phyloP scores from a whole-genome alignment of 2,329 filamentous ascomycete genomes.

The Chrysoporthe puriensis region DNA sequence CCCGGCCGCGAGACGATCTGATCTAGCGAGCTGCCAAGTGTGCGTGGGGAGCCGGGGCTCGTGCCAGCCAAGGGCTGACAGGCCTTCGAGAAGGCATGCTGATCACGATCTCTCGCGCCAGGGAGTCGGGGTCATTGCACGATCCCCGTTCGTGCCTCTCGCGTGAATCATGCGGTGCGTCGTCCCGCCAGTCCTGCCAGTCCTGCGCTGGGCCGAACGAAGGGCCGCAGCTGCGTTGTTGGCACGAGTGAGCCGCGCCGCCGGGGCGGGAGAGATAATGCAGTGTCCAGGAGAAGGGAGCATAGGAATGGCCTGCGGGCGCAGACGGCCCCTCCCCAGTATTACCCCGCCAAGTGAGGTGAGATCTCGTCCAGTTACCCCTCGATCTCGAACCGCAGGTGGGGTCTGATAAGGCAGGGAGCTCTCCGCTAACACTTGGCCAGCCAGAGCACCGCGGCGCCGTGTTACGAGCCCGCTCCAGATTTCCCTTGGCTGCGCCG shows the following conservation, averaged over 20 bases:
- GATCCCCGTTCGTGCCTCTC: slow-evolving; percentile 8
- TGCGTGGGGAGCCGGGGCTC: slow-evolving; percentile 16
- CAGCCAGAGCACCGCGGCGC: background rate
- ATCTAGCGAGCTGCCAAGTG: slow-evolving; percentile 25
- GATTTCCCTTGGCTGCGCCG: background rate
- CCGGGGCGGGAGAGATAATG: slow-evolving; percentile 8
- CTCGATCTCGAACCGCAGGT: slow-evolving; percentile 3
- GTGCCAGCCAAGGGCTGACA: slow-evolving; percentile 18
- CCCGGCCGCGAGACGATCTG: slow-evolving; percentile 18
- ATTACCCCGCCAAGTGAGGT: slow-evolving; percentile 17
- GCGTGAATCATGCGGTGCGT: background rate
- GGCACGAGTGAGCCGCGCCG: background rate
- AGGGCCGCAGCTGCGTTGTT: slow-evolving; percentile 1
- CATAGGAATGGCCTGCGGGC: background rate
- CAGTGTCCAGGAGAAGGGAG: slow-evolving; percentile 12
- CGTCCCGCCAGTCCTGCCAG: slow-evolving; percentile 12
- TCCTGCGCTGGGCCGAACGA: slow-evolving; percentile 5
- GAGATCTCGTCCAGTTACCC: slow-evolving; percentile 13
- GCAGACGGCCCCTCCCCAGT: background rate
- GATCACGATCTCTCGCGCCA: slow-evolving; percentile 18
- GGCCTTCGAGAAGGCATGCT: slow-evolving; percentile 4
- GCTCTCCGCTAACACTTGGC: background rate
- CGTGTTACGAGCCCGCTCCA: background rate
- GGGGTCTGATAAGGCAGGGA: background rate
- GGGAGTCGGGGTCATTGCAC: background rate